Evolutionary conservation across 495 filamentous ascomycete genomes (phyloP).

Genomic region (Tuber borchii): DNA sequence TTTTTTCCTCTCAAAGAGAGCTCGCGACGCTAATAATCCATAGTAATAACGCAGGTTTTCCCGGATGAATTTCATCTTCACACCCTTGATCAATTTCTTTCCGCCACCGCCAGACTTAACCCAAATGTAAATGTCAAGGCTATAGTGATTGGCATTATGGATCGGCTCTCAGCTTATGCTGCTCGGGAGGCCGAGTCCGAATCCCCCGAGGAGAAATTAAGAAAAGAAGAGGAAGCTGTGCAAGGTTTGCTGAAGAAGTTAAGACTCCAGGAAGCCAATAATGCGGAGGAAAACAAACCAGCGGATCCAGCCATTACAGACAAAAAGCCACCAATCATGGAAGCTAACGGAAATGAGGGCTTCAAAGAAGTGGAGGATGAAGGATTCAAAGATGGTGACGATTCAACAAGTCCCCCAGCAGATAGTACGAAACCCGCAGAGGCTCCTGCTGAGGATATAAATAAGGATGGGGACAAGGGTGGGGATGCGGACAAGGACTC

Average conservation of each 20-base stretch:
- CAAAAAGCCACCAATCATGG: conserved; percentile 38
- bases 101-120: conserved; percentile 82
- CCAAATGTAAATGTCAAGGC: conserved; percentile 95
- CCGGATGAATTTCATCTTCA: conserved; percentile 97
- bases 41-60: conserved; percentile 97
- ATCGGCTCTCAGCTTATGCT: conserved; percentile 86
- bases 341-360: conserved; percentile 44
- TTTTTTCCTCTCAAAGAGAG: background rate
- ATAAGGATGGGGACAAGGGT: conserved; percentile 34
- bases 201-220: conserved; percentile 60
- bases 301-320: conserved; percentile 12
- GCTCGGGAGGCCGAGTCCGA: conserved; percentile 74
- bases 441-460: conserved; percentile 40
- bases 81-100: conserved; percentile 87
- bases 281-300: conserved; percentile 39
- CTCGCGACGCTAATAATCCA: conserved; percentile 35
- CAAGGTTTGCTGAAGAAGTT: conserved; percentile 68
- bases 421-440: conserved; percentile 43
- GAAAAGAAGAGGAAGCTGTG: conserved; percentile 78
- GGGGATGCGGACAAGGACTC: conserved; percentile 45
- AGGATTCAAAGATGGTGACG: conserved; percentile 39
- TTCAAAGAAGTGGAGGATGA: conserved; percentile 21
- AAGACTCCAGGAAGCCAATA: conserved; percentile 53
- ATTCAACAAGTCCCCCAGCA: conserved; percentile 44
- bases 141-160: conserved; percentile 97